Evolutionary conservation across 192 early-diverging fungal species (phyloP), one percentile per base, ranked within the genome.

Genomic region (Coemansia sp.): DNA sequence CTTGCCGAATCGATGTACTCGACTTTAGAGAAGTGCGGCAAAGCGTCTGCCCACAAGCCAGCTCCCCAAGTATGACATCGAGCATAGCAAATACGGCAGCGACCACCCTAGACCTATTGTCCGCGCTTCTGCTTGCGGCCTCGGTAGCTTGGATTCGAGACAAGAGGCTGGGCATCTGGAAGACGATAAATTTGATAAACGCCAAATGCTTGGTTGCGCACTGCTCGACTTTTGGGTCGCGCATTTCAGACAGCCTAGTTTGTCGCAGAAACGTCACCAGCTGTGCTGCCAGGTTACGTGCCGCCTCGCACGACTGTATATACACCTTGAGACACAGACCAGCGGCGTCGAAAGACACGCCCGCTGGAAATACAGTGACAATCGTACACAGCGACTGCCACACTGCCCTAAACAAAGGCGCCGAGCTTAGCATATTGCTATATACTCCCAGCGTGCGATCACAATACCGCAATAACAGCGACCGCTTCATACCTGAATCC

Each of bases 161-260:
- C 45, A 76, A 10, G 0, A 81, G 67, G 13, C 64, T 40, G 17
- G 78, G 55, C 67, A 81, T 69, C 51, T 75, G 78, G 38, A 81
- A 81, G 5, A 81, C 74, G 32, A 81, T 51, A 63, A 75, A 81
- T 32, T 70, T 50, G 34, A 81, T 67, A 48, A 70, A 75, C 38
- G 73, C 73, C 64, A 81, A 9, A 8, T 40, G 48, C 5, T 58
- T 62, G 29, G 64, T 76, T n/a, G 72, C 46, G 13, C 73, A 64
- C n/a, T 67, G 69, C 22, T 46, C 36, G n/a, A 67, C 15, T 44
- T 65, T 76, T 11, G 24, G 46, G 12, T 75, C 70, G 7, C 34
- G 50, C 31, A 70, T 29, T 12, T 61, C 74, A 4, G 24, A 41
- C 4, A 20, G 9, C 13, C 13, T 38, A 4, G 66, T 19, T 5